A percentile compares a stretch with the other conserved stretches of the same genome.
These are phyloP conservation scores for Aspergillus olivimuriae DNA, from an alignment of 495 filamentous ascomycete species.

Conservation along the genomic window DNA sequence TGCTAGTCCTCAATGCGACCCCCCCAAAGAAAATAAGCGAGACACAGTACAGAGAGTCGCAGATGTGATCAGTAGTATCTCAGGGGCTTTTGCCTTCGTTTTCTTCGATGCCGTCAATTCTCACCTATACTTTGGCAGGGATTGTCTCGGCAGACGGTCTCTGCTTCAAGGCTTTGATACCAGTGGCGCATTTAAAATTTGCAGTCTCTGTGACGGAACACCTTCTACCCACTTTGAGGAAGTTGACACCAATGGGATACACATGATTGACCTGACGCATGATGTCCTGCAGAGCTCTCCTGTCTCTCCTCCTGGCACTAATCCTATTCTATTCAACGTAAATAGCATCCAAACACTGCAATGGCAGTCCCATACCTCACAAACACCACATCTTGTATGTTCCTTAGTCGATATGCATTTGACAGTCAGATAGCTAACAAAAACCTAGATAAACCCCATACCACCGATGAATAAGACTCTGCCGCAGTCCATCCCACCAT, in stretches of 20 bases:
- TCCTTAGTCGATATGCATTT: neutral
- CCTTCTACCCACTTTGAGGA: slow-evolving; percentile 58
- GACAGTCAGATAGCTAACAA: slow-evolving; percentile 4
- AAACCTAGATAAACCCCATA: slow-evolving; percentile 49
- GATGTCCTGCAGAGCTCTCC: slow-evolving; percentile 1
- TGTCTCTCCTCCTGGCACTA: neutral
- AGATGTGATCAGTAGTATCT: slow-evolving; percentile 53
- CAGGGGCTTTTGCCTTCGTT: slow-evolving; percentile 88
- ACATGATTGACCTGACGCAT: slow-evolving; percentile 51
- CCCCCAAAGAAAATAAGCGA: slow-evolving; percentile 4
- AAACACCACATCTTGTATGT: slow-evolving; percentile 35
- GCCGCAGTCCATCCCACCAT: slow-evolving; percentile 26
- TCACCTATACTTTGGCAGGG: slow-evolving; percentile 71
- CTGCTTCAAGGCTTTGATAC: slow-evolving; percentile 51
- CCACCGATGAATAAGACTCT: slow-evolving; percentile 54
- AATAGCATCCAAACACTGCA: slow-evolving; percentile 28
- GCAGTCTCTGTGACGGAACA: slow-evolving; percentile 63
- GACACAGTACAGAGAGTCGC: slow-evolving; percentile 33
- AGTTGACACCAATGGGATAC: slow-evolving; percentile 75
- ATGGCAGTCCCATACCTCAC: slow-evolving; percentile 19
- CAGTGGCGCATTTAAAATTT: slow-evolving; percentile 53
- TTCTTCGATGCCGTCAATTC: slow-evolving; percentile 63
- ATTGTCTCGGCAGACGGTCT: slow-evolving; percentile 81
- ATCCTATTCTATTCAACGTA: slow-evolving; percentile 3
- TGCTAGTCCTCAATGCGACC: slow-evolving; percentile 5